Conservation (phyloP, 106 monocot species). For the Phalaenopsis equestris region DNA sequence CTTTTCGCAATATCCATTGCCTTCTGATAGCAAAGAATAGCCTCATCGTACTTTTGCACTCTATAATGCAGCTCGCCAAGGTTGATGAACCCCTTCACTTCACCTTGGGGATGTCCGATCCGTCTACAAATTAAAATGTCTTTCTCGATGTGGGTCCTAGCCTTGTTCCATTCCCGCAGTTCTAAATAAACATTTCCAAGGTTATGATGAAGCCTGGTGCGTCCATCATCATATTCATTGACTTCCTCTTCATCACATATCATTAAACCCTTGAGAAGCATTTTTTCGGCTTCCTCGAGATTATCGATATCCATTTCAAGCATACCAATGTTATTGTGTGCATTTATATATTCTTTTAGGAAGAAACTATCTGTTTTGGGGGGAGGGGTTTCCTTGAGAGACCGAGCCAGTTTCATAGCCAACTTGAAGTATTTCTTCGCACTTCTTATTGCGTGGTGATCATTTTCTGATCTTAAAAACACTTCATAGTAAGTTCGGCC, state of each 20-base stretch:
- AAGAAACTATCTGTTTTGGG: conserved; percentile 30
- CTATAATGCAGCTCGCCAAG: conserved; percentile 75
- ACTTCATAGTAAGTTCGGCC: conserved; percentile 93
- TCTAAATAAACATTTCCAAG: conserved; percentile 79
- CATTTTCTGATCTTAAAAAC: conserved; percentile 73
- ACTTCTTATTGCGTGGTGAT: conserved; percentile 65
- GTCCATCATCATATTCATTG: conserved; percentile 62
- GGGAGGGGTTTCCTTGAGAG: conserved; percentile 56
- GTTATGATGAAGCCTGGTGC: conserved; percentile 89
- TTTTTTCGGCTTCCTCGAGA: conserved; percentile 70
- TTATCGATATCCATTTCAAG: conserved; percentile 95
- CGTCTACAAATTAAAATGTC: conserved; percentile 84
- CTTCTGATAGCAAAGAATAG: conserved; percentile 72
- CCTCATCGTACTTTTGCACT: conserved; percentile 77
- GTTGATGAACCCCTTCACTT: conserved; percentile 90
- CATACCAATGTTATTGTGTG: conserved; percentile 93
- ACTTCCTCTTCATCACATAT: conserved; percentile 92
- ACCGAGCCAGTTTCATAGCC: conserved; percentile 70
- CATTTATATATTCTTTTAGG: conserved; percentile 82
- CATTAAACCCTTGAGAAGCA: conserved; percentile 71
- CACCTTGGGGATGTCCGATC: conserved; percentile 76
- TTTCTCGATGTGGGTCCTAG: conserved; percentile 71
- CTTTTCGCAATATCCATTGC: conserved; percentile 57
- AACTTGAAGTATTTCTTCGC: conserved; percentile 89
- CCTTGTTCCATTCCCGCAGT: conserved; percentile 69